A percentile compares a stretch with the other conserved stretches of the same genome.
phyloP scores from a whole-genome alignment of 2,329 filamentous ascomycete species.

The Periconia sp. region DNA sequence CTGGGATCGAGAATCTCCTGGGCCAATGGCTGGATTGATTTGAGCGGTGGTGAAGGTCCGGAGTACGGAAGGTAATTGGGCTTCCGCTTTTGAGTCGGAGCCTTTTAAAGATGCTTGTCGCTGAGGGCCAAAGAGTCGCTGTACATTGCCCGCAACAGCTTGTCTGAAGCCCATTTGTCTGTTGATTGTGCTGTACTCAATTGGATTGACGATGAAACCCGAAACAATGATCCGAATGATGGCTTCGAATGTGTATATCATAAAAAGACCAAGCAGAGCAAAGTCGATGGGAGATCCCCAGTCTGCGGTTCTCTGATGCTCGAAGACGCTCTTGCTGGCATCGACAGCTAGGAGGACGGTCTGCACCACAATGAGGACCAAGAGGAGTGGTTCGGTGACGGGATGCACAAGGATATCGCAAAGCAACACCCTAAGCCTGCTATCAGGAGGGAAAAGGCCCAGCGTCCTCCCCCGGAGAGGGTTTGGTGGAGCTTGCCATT shows the following conservation, averaged over 20 bases:
- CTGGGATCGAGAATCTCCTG: conserved; percentile 73
- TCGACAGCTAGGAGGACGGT: conserved; percentile 87
- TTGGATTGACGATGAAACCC: conserved; percentile 87
- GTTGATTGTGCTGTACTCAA: conserved; percentile 91
- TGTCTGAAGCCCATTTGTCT: conserved; percentile 75
- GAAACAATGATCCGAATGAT: conserved; percentile 87
- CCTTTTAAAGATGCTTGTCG: conserved; percentile 71
- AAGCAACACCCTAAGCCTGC: conserved; percentile 72
- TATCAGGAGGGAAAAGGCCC: conserved; percentile 82
- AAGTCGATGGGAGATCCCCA: conserved; percentile 81
- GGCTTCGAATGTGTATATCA: conserved; percentile 88
- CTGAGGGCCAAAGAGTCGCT: conserved; percentile 80
- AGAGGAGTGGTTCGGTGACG: conserved; percentile 82
- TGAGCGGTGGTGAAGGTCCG: conserved; percentile 78
- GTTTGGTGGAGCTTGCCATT: conserved; percentile 62
- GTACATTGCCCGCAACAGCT: conserved; percentile 77
- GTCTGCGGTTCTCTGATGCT: conserved; percentile 60
- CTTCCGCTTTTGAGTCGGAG: conserved; percentile 46
- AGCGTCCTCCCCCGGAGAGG: conserved; percentile 86
- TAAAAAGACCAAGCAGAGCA: conserved; percentile 80
- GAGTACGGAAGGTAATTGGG: conserved; percentile 69
- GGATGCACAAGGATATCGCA: conserved; percentile 88
- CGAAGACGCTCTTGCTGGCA: conserved; percentile 73
- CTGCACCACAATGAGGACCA: conserved; percentile 87
- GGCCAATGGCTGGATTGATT: conserved; percentile 57